phyloP scores from a whole-genome alignment of 768 basidiomycete genomes.

The Lentinula lateritia region DNA sequence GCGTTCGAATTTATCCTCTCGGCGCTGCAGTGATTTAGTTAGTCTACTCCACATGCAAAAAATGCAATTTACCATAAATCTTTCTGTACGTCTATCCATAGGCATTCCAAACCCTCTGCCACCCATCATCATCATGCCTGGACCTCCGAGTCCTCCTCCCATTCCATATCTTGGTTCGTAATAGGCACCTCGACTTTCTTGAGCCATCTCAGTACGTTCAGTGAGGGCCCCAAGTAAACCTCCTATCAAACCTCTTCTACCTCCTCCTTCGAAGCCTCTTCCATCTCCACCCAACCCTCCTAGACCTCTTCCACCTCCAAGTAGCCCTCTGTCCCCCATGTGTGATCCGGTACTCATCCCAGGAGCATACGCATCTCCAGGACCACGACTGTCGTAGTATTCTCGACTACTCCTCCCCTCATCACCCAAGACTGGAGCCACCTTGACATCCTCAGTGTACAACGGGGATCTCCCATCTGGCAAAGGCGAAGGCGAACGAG shows the following conservation, averaged over 20 bases:
- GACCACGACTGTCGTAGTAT: not conserved
- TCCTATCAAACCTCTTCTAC: not conserved
- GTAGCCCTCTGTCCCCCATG: too few relatives aligned
- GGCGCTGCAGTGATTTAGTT: not conserved
- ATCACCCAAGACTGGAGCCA: not conserved
- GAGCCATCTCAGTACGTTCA: not conserved
- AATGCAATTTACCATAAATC: not conserved
- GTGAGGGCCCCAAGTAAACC: not conserved
- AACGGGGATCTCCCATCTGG: not conserved
- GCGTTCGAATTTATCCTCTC: not conserved
- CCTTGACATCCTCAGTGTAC: not conserved
- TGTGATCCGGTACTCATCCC: not conserved
- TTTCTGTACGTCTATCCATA: not conserved
- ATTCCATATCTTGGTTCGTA: not conserved
- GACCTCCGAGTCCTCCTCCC: not conserved
- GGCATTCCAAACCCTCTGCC: not conserved
- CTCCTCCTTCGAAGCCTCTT: not conserved
- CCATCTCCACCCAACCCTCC: not conserved
- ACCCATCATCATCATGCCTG: not conserved
- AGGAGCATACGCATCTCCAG: not conserved
- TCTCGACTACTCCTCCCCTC: not conserved
- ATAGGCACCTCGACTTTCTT: not conserved
- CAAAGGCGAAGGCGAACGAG: not conserved
- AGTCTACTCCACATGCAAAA: not conserved
- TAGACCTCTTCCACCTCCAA: not conserved